Base-by-base conservation (phyloP, 2,329 filamentous ascomycete species). In the Talaromyces sp. region DNA sequence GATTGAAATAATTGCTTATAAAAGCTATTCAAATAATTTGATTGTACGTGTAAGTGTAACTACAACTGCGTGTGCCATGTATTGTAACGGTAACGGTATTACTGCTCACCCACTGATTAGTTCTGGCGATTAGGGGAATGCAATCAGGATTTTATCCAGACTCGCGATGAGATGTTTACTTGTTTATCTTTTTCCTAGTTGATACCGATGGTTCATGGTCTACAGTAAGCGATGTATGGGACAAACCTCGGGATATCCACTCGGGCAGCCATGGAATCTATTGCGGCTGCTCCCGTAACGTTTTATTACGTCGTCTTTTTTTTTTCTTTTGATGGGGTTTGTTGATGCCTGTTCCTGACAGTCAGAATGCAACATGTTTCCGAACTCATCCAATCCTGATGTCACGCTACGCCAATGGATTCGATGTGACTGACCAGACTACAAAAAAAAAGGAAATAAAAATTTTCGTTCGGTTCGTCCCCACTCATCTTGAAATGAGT, bases 401-500 rank as follows among this genome's bases (percentile, higher is more conserved):
- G 56, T 64, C 62, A 41, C 31, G 24, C 16, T 19, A 41, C 41
- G 37, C 33, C 52, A 41, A 43, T 56, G 11, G 11, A 14, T 37
- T 37, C 10, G n/a, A 37, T 37, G 31, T 4, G 31, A 56, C 50
- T 31, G 47, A 22, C 50, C 16, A 22, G 11, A 13, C 24, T 13
- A 43, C 7, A 0, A 3, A 0, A 43, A 58, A 58, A 58, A 37
- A 43, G 37, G 11, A 19, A 52, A 52, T 33, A n/a, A 11, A 52
- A 52, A 5, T 10, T 52, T 33, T 52, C 27, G 27, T 31, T 52
- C 49, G 6, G 35, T 27, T 19, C 22, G 33, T 45, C 56, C 33
- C 52, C 60, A 62, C 60, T 54, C 19, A 50, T 50, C 59, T 49
- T 10, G 59, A 61, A 61, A 64, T 64, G 62, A 64, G 33, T 64